Evolutionary conservation across 257 asterid genomes (phyloP).

Genomic region (Solanum paucissectum): DNA sequence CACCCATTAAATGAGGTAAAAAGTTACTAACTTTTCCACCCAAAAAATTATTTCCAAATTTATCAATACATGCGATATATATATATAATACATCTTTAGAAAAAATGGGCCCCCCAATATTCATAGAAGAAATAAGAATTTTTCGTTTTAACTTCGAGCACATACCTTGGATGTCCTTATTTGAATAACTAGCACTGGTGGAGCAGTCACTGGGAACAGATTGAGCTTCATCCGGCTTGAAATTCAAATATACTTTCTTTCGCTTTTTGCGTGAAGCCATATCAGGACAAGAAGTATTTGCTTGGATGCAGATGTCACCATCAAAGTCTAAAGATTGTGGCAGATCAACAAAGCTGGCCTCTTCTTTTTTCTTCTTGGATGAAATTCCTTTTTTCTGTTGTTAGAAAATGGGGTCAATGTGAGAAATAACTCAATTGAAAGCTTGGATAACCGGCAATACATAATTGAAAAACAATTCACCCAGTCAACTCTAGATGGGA

Average conservation of each 20-base stretch:
- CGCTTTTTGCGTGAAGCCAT: conserved; percentile 17
- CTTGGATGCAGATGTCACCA: neutral
- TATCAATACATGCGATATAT: neutral
- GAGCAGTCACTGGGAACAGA: neutral
- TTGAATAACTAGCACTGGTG: conserved; percentile 3
- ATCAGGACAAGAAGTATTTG: conserved; percentile 14
- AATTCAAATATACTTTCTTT: conserved; percentile 13
- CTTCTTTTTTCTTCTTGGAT: conserved; percentile 34
- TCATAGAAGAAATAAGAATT: neutral
- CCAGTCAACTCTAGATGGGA: neutral
- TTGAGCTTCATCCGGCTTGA: conserved; percentile 3
- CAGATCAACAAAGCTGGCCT: conserved; percentile 10
- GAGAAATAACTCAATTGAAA: neutral
- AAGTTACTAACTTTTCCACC: neutral
- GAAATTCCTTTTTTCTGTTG: conserved; percentile 58
- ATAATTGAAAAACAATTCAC: neutral
- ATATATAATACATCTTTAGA: neutral
- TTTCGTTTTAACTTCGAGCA: neutral
- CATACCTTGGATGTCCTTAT: conserved; percentile 52
- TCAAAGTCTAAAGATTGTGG: conserved; percentile 5
- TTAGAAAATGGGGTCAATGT: conserved; percentile 4
- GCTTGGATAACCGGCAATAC: neutral
- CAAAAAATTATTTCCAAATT: neutral
- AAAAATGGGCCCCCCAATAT: neutral
- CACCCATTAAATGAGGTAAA: neutral